These are phyloP conservation scores for Hansenula sp. DNA, from an alignment of 1,139 yeast genomes.

Conservation along the genomic window DNA sequence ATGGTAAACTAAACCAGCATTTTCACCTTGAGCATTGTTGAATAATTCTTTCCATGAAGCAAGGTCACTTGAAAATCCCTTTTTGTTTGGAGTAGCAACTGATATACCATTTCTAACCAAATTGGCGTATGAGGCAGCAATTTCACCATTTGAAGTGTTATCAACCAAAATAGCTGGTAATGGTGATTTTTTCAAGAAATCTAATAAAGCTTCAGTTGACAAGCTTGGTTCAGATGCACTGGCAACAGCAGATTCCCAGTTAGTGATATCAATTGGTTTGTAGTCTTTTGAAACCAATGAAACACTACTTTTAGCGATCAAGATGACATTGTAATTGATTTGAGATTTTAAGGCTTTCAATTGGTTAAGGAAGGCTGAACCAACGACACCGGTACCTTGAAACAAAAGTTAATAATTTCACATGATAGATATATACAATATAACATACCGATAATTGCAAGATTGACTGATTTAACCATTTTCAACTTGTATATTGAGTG, in stretches of 20 bases:
- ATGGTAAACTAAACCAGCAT: constrained; percentile 84
- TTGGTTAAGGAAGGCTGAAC: constrained; percentile 82
- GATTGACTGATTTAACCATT: constrained; percentile 60
- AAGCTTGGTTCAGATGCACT: constrained; percentile 49
- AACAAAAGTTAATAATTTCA: neutral
- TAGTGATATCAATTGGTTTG: constrained; percentile 58
- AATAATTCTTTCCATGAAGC: constrained; percentile 76
- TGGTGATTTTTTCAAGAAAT: constrained; percentile 60
- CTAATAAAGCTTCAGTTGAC: constrained; percentile 51
- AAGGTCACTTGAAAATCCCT: constrained; percentile 86
- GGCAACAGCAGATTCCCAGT: constrained; percentile 46
- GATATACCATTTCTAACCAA: constrained; percentile 79
- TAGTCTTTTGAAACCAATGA: constrained; percentile 68
- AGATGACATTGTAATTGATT: constrained; percentile 70
- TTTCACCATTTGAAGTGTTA: constrained; percentile 79
- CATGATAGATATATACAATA: neutral
- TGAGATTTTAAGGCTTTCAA: constrained; percentile 37
- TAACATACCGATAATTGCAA: constrained; percentile 66
- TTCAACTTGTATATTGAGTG: constrained; percentile 2
- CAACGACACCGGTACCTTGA: constrained; percentile 86
- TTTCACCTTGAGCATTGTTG: constrained; percentile 39
- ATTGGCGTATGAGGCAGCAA: constrained; percentile 74
- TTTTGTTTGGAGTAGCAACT: constrained; percentile 96
- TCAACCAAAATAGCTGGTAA: constrained; percentile 83
- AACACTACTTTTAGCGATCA: constrained; percentile 70